A percentile compares a stretch with the other conserved stretches of the same genome.
Evolutionary conservation across 2,329 filamentous ascomycete species (phyloP).

Genomic region (Fusarium keratoplasticum): DNA sequence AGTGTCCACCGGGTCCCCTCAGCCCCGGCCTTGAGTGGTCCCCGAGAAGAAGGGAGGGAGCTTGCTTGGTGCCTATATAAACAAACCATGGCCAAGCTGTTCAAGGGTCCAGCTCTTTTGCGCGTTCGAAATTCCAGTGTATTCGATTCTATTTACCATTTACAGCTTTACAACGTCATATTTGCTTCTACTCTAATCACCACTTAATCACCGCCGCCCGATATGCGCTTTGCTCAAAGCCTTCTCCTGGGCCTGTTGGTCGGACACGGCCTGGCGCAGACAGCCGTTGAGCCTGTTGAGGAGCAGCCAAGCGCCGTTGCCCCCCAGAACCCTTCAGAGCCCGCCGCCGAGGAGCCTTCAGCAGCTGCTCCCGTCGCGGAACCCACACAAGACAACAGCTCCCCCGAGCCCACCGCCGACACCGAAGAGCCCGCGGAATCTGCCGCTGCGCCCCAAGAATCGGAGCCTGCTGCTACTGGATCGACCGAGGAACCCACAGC

Average conservation of each 20-base stretch:
- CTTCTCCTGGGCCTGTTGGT: slow-evolving; percentile 31
- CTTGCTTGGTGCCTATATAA: slow-evolving; percentile 4
- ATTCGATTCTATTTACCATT: neutral
- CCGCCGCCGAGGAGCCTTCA: slow-evolving; percentile 21
- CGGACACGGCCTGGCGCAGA: slow-evolving; percentile 29
- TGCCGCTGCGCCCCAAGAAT: neutral
- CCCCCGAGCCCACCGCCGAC: slow-evolving; percentile 10
- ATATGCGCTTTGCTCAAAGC: slow-evolving; percentile 31
- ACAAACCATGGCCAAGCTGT: neutral
- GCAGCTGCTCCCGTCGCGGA: slow-evolving; percentile 8
- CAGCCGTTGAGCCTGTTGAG: slow-evolving; percentile 1
- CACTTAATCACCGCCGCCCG: neutral
- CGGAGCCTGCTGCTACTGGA: slow-evolving; percentile 9
- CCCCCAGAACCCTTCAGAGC: slow-evolving; percentile 17
- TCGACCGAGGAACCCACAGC: neutral
- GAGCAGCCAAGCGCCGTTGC: slow-evolving; percentile 12
- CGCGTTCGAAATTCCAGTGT: neutral
- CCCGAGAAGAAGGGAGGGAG: slow-evolving; percentile 23
- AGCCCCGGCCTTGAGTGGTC: neutral
- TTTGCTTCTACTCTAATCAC: neutral
- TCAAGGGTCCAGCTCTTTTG: neutral
- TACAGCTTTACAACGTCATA: neutral
- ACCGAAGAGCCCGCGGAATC: slow-evolving; percentile 2
- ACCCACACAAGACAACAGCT: neutral
- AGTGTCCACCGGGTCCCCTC: neutral